phyloP scores from a whole-genome alignment of 2,329 filamentous ascomycete species.

The Talaromyces sp. region DNA sequence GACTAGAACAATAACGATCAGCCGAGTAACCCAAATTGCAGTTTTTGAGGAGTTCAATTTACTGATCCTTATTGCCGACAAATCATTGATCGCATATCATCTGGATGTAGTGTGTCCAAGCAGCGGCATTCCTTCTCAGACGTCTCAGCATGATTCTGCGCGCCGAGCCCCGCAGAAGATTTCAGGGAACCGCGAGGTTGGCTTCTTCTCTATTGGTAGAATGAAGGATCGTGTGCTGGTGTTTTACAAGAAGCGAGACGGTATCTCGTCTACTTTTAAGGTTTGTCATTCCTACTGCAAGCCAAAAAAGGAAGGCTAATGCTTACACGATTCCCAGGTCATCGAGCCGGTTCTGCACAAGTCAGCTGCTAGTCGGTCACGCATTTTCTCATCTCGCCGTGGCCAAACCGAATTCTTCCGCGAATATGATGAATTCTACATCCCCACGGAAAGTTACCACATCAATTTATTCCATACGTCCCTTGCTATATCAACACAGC shows the following conservation, averaged over 20 bases:
- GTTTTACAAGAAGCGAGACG: slow-evolving; percentile 95
- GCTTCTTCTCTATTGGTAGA: slow-evolving; percentile 90
- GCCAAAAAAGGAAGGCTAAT: background rate
- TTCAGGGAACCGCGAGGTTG: slow-evolving; percentile 80
- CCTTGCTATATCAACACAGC: slow-evolving; percentile 82
- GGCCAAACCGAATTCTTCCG: slow-evolving; percentile 92
- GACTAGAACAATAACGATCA: slow-evolving; percentile 71
- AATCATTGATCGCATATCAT: slow-evolving; percentile 86
- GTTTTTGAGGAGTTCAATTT: slow-evolving; percentile 94
- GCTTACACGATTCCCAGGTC: slow-evolving; percentile 48
- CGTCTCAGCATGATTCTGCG: slow-evolving; percentile 61
- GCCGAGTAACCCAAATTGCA: slow-evolving; percentile 82
- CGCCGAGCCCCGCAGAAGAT: slow-evolving; percentile 88
- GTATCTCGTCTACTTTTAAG: slow-evolving; percentile 86
- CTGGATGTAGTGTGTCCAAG: slow-evolving; percentile 71
- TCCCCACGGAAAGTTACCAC: slow-evolving; percentile 88
- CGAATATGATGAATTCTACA: slow-evolving; percentile 98
- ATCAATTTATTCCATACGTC: slow-evolving; percentile 96
- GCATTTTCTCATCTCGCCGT: slow-evolving; percentile 56
- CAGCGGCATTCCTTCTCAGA: slow-evolving; percentile 41
- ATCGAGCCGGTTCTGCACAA: slow-evolving; percentile 95
- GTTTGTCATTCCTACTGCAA: slow-evolving; percentile 19
- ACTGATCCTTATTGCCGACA: slow-evolving; percentile 86
- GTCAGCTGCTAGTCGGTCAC: slow-evolving; percentile 73
- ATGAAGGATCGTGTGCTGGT: slow-evolving; percentile 96